These are phyloP conservation scores for Phytophthora uliginosa DNA, from an alignment of 352 stramenopile species.

Conservation along the genomic window DNA sequence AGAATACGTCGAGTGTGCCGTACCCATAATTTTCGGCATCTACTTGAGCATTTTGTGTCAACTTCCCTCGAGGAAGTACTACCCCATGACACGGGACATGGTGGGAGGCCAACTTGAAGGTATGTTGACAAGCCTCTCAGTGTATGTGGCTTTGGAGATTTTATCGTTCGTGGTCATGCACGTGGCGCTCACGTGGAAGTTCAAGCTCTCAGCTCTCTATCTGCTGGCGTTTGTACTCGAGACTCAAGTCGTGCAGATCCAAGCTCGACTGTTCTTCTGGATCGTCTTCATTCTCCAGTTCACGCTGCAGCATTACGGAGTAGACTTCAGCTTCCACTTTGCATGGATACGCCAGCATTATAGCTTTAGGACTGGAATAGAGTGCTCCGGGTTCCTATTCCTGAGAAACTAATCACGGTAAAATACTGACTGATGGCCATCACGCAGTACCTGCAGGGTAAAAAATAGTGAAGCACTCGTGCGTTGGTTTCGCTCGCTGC, in stretches of 20 bases:
- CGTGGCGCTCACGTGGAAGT: slow-evolving; percentile 7
- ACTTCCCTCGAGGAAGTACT: slow-evolving; percentile 19
- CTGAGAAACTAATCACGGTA: no score
- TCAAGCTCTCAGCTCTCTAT: slow-evolving; percentile 31
- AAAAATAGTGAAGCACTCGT: background rate
- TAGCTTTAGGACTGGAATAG: no score
- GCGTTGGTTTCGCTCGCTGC: slow-evolving; percentile 27
- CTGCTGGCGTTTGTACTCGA: slow-evolving; percentile 32
- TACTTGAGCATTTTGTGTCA: slow-evolving; percentile 22
- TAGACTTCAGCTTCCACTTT: slow-evolving; percentile 30
- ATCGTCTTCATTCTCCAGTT: slow-evolving; percentile 30
- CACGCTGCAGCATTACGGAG: slow-evolving; percentile 22
- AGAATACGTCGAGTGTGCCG: slow-evolving; percentile 30
- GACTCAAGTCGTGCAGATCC: slow-evolving; percentile 22
- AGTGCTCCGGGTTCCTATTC: no score
- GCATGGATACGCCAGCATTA: slow-evolving; percentile 12
- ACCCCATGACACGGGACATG: slow-evolving; percentile 18
- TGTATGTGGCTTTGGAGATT: slow-evolving; percentile 20
- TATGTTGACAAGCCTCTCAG: slow-evolving; percentile 11
- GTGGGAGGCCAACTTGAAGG: slow-evolving; percentile 4
- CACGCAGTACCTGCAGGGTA: background rate
- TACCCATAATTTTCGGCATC: slow-evolving; percentile 25
- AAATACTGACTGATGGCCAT: no score
- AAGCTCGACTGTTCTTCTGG: slow-evolving; percentile 29
- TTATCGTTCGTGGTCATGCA: slow-evolving; percentile 26